These are phyloP conservation scores for Bryoglossum gracile DNA, from an alignment of 495 filamentous ascomycete species.

Conservation along the genomic window DNA sequence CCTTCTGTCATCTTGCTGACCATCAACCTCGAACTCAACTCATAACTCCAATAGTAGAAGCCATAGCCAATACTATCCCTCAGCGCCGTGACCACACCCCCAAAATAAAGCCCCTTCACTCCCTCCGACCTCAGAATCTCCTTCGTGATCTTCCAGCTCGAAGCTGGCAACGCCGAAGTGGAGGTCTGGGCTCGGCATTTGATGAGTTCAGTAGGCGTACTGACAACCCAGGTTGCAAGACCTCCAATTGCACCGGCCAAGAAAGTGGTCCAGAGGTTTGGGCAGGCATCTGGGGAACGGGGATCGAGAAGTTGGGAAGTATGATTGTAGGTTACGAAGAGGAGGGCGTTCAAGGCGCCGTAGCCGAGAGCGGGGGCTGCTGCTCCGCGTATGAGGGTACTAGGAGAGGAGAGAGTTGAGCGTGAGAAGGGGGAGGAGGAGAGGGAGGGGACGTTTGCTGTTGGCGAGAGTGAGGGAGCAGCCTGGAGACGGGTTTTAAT, in stretches of 20 bases:
- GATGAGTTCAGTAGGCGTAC: constrained; percentile 77
- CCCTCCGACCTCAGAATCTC: constrained; percentile 55
- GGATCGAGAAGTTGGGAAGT: constrained; percentile 33
- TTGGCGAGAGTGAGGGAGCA: constrained; percentile 26
- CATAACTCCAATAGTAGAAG: constrained; percentile 90
- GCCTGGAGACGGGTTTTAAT: constrained; percentile 81
- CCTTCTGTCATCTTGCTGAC: constrained; percentile 20
- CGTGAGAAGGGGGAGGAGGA: constrained; percentile 28
- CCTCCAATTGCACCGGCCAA: constrained; percentile 70
- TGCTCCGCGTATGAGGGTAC: constrained; percentile 46
- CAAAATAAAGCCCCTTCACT: constrained; percentile 64
- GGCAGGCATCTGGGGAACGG: constrained; percentile 17
- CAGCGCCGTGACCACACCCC: constrained; percentile 69
- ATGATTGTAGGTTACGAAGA: constrained; percentile 82
- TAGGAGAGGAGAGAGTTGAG: constrained; percentile 24
- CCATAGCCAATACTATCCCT: constrained; percentile 84
- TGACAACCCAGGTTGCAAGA: constrained; percentile 72
- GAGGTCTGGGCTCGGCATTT: constrained; percentile 74
- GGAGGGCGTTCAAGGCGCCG: constrained; percentile 79
- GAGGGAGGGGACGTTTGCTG: constrained; percentile 8
- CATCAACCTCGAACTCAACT: constrained; percentile 55
- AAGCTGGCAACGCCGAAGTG: constrained; percentile 26
- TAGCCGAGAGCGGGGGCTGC: constrained; percentile 80
- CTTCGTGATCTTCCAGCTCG: constrained; percentile 52
- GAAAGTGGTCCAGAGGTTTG: constrained; percentile 53